These are phyloP conservation scores for Schizonepeta tenuifolia DNA, from an alignment of 257 asterid species.

Conservation along the genomic window DNA sequence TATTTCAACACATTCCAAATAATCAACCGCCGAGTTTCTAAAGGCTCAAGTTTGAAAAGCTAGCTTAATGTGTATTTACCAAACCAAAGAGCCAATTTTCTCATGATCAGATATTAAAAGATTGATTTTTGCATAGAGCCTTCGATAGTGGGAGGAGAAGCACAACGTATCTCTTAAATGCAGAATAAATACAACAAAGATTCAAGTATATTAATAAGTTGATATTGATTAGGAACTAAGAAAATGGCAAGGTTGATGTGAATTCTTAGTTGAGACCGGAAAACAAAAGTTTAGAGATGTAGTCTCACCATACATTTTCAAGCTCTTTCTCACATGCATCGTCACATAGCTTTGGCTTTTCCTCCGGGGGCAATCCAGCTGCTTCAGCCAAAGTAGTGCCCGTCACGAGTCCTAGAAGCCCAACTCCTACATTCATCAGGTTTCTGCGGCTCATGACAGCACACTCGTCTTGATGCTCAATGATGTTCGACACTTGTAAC, in stretches of 20 bases:
- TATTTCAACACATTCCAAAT: conserved; percentile 7
- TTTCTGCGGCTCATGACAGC: conserved; percentile 51
- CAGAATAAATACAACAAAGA: not conserved
- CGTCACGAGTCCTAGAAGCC: conserved; percentile 44
- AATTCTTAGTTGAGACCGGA: not conserved
- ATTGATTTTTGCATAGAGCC: not conserved
- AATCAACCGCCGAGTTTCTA: not conserved
- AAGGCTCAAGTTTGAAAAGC: not conserved
- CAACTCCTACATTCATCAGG: conserved; percentile 43
- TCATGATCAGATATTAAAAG: not conserved
- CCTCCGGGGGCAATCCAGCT: conserved; percentile 95
- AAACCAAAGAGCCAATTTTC: not conserved
- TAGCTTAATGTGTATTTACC: not conserved
- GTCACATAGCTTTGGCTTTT: conserved; percentile 85
- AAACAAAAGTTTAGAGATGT: conserved; percentile 45
- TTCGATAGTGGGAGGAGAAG: not conserved
- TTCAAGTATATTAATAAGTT: not conserved
- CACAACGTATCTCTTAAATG: not conserved
- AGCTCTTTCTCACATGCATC: conserved; percentile 85
- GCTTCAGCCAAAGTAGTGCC: conserved; percentile 55
- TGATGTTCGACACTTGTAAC: conserved; percentile 26
- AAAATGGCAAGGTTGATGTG: not conserved
- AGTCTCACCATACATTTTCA: conserved; percentile 89
- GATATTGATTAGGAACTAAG: conserved; percentile 13
- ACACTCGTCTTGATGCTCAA: conserved; percentile 31